A percentile compares a stretch with the other conserved stretches of the same genome.
Conservation (phyloP, 352 stramenopile genomes). For the Vaucheria bursata region DNA sequence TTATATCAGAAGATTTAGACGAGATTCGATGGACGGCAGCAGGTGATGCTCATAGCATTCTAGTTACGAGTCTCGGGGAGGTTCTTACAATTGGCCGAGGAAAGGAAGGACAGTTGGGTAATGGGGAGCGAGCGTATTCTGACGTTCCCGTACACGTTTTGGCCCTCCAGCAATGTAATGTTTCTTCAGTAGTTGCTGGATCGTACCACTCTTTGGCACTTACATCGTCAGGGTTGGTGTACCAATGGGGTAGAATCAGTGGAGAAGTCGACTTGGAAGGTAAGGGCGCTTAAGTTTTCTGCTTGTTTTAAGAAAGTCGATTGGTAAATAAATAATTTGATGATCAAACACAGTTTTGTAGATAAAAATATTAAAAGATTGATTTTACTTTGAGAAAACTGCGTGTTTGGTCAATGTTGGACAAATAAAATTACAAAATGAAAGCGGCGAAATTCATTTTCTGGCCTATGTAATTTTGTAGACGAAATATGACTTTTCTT, state of each 20-base stretch:
- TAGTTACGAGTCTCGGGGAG: constrained; percentile 18
- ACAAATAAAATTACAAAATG: not conserved
- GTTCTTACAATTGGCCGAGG: constrained; percentile 25
- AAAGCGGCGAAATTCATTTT: too few species aligned
- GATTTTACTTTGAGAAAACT: not conserved
- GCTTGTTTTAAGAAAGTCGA: not conserved
- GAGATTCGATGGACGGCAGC: not conserved
- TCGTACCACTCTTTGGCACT: constrained; percentile 35
- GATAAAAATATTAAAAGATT: not conserved
- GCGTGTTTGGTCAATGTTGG: not conserved
- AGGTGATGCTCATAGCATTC: constrained; percentile 2
- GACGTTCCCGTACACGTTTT: constrained; percentile 7
- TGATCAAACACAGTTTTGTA: not conserved
- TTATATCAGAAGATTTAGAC: not conserved
- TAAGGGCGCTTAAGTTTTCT: not conserved
- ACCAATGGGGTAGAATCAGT: constrained; percentile 28
- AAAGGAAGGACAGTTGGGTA: constrained; percentile 35
- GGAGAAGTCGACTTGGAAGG: not conserved
- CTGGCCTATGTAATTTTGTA: too few species aligned
- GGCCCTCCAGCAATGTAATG: constrained; percentile 19
- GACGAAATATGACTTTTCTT: too few species aligned
- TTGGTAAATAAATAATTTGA: not conserved
- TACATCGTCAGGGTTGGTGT: constrained; percentile 26
- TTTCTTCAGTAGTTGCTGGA: constrained; percentile 20
- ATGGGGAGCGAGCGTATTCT: constrained; percentile 9